Evolutionary conservation across 208 protist species (phyloP).

Genomic region (Zelonia costaricensis): DNA sequence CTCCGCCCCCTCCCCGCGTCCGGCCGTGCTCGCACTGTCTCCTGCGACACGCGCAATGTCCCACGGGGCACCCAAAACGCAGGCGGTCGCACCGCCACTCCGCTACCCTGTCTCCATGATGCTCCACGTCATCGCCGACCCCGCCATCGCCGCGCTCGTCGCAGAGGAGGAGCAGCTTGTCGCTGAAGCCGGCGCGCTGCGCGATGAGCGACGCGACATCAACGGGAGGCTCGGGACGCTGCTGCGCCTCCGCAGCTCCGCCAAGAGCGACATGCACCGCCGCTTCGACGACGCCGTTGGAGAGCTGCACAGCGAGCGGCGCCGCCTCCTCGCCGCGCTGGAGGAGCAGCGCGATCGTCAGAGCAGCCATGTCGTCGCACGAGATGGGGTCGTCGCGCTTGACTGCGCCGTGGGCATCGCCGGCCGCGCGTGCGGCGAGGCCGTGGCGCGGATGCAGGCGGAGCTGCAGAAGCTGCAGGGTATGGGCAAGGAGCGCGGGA

Average conservation of each 20-base stretch:
- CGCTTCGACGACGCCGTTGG: conserved; percentile 24
- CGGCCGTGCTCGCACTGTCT: too few species aligned
- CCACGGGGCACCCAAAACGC: too few species aligned
- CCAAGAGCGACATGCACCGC: conserved; percentile 4
- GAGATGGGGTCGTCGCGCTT: conserved; percentile 9
- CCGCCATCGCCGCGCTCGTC: conserved; percentile 7
- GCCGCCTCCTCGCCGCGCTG: conserved; percentile 27
- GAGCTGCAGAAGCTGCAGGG: conserved; percentile 26
- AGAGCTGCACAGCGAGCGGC: conserved; percentile 30
- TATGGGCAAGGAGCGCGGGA: conserved; percentile 10
- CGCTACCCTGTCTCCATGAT: conserved; percentile 33
- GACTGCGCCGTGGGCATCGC: conserved; percentile 7
- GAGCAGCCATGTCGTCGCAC: conserved; percentile 9
- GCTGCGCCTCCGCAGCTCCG: conserved; percentile 4
- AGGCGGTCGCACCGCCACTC: background rate
- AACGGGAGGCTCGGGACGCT: conserved; percentile 12
- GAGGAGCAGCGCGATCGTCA: conserved; percentile 7
- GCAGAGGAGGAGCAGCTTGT: conserved; percentile 33
- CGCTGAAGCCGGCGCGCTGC: conserved; percentile 5
- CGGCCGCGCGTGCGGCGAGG: conserved; percentile 4
- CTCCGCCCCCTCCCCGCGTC: too few species aligned
- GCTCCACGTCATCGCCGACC: conserved; percentile 28
- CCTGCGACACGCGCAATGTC: too few species aligned
- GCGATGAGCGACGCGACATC: conserved; percentile 15
- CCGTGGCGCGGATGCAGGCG: conserved; percentile 7